Evolutionary conservation across 306 rosid genomes (phyloP), one percentile per base, ranked within the genome.

Genomic region (Phaseolus lunatus): DNA sequence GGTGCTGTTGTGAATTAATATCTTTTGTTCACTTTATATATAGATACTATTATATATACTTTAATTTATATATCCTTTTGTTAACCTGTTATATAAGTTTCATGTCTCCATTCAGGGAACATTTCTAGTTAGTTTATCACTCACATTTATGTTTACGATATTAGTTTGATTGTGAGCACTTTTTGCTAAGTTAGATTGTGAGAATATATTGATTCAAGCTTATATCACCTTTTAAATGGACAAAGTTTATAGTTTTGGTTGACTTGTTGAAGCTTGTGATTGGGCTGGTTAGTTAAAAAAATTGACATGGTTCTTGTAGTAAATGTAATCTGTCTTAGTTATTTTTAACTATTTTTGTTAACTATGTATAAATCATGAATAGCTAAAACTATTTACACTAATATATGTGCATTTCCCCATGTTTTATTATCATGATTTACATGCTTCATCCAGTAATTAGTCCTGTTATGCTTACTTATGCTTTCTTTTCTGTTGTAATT

Each of bases 401-500:
- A 15, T 16, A 14, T 15, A 27, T 65, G 75, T 5, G 35, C 35
- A 31, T 6, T 44, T 5, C 4, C 35, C 20, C 13, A 24, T 69
- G 57, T 47, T 67, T 57, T 19, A 39, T 26, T 69, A 37, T 69
- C 31, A 43, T 61, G 23, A 18, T 24, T 41, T 14, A 24, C 44
- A 22, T 44, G 9, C 39, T 57, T 71, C 47, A 45, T 19, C 37
- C 8, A 63, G 65, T 27, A 67, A 44, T 19, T 71, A 8, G 10
- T 16, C 54, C 37, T 73, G 70, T 50, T 59, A 44, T 77, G 19
- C 27, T 26, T n/a, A 31, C 26, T 78, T 24, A 24, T 56, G 44
- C 10, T 49, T 16, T 47, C 66, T 37, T 75, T 48, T 70, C 52
- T 79, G 66, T 35, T 73, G 39, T 80, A 67, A 65, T 79, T 15